Evolutionary conservation across 805 yeast genomes (phyloP), one percentile per base, ranked within the genome.

Genomic region (Nakazawaea populi): DNA sequence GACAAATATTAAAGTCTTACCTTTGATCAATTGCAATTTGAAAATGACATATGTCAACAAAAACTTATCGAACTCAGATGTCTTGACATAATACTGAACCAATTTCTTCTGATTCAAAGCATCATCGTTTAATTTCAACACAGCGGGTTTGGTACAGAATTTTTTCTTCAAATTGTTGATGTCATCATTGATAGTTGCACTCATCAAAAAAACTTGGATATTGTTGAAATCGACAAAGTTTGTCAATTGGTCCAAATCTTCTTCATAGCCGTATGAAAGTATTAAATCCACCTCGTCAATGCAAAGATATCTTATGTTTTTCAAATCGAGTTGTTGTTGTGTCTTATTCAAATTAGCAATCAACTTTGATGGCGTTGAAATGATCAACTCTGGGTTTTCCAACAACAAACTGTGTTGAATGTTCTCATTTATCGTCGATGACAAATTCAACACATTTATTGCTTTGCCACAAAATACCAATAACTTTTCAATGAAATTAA

Each of bases 281-380:
- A 94, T 80, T 58, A 94, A 76, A 70, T 94, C 99, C 31, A 94
- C 98, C 69, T 94, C 99, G 71, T 94, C 99, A 55, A 92, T 87
- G 32, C 89, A 95, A 45, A 94, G 69, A 62, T 79, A 88, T 54
- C 77, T 76, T 51, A 94, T 74, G 31, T 74, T 67, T 28, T 77
- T 74, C 49, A 86, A 70, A 48, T 80, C 76, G 14, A 88, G 65
- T 40, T 72, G 60, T 48, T 87, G 65, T 40, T 72, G 60, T 48
- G 75, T 71, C 52, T 71, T 73, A 51, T 82, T 83, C 48, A 87
- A 62, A 7, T 75, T 59, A 46, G 73, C 71, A 18, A 86, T 72
- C 50, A 91, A 75, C 60, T 86, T 83, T 4, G 95, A 77, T 10
- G 99, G 99, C 0, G 99, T 94, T 1, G 96, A 79, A 12, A 94